Evolutionary conservation across 176 grass and related monocot species (phyloP).

Genomic region (Triticum monococcum): DNA sequence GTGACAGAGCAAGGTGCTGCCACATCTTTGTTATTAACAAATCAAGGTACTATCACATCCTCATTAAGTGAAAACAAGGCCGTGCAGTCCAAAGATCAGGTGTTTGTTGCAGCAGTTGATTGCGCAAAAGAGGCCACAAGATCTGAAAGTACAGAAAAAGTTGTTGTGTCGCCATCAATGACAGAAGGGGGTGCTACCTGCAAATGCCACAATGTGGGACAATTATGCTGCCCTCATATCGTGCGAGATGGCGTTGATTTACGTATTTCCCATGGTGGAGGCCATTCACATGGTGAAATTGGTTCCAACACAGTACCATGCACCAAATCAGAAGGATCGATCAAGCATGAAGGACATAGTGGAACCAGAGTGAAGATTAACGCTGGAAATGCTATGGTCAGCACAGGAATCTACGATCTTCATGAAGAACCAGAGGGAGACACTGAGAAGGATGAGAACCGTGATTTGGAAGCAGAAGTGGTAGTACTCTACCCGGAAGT

Average conservation of each 20-base stretch:
- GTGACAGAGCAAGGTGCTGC: slow-evolving; percentile 12
- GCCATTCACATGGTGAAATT: not conserved
- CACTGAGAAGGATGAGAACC: not conserved
- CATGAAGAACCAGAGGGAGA: not conserved
- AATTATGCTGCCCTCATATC: not conserved
- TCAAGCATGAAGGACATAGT: slow-evolving; percentile 11
- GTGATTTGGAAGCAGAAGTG: not conserved
- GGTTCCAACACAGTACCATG: slow-evolving; percentile 14
- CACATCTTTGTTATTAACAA: not conserved
- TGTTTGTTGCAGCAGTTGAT: not conserved
- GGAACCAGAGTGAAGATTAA: not conserved
- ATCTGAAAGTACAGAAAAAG: not conserved
- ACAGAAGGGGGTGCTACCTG: slow-evolving; percentile 1
- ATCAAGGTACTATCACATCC: not conserved
- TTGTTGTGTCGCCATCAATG: not conserved
- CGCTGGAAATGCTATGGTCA: not conserved
- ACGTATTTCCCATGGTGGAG: not conserved
- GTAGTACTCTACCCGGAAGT: not conserved
- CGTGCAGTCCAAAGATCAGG: not conserved
- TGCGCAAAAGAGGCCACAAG: not conserved
- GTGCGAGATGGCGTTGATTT: not conserved
- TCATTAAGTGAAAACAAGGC: not conserved
- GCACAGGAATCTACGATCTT: not conserved
- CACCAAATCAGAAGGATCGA: slow-evolving; percentile 15
- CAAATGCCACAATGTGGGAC: slow-evolving; percentile 3